phyloP scores from a whole-genome alignment of 23 red algal genomes.

The Porphyridium purpureum region DNA sequence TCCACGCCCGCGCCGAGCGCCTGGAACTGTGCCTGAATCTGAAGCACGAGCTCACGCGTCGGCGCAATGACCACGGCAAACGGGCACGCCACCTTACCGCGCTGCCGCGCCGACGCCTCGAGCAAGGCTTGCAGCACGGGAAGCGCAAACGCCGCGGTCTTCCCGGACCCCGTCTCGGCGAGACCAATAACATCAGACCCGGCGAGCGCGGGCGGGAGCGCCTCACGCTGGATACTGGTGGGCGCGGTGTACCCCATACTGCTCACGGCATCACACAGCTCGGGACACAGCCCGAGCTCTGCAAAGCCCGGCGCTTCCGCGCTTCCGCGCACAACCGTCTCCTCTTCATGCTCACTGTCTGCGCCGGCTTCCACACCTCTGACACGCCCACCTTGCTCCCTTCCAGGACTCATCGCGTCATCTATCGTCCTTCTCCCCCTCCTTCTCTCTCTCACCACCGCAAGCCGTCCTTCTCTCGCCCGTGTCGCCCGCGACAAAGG shows the following conservation, averaged over 20 bases:
- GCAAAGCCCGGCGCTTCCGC: conserved; percentile 10
- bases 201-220: conserved; percentile 61
- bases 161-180: conserved; percentile 90
- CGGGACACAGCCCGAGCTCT: conserved; percentile 42
- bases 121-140: conserved; percentile 89
- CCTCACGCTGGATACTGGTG: conserved; percentile 68
- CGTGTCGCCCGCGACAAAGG: too few relatives aligned
- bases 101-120: conserved; percentile 6
- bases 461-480: too few relatives aligned
- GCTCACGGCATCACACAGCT: conserved; percentile 38
- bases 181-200: conserved; percentile 82
- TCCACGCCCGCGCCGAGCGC: conserved; percentile 66
- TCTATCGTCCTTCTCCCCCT: too few relatives aligned
- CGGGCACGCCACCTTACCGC: conserved; percentile 30
- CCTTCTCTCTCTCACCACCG: too few relatives aligned
- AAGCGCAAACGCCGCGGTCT: conserved; percentile 91
- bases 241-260: conserved; percentile 41
- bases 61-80: conserved; percentile 90
- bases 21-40: conserved; percentile 83
- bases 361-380: background rate
- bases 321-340: too few relatives aligned
- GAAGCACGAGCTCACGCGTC: conserved; percentile 89
- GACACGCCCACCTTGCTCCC: too few relatives aligned
- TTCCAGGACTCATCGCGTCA: too few relatives aligned
- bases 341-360: background rate